Evolutionary conservation across 495 filamentous ascomycete genomes (phyloP), one percentile per base, ranked within the genome.

Genomic region (Cairneyella variabilis): DNA sequence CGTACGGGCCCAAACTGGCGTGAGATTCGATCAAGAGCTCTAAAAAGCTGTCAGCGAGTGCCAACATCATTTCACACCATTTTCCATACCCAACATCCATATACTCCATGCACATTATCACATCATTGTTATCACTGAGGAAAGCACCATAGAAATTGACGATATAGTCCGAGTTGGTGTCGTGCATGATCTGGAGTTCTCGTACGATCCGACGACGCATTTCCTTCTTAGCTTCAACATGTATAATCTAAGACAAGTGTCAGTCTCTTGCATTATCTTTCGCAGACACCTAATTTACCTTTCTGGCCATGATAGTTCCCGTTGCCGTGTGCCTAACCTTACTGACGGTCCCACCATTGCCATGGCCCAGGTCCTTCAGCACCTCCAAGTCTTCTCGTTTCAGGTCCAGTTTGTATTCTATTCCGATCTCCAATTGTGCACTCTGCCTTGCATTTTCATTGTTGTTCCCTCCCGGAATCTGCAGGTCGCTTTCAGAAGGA

Each of bases 71-170:
- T 42, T 28, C 23, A 45, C 1, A 28, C n/a, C 12, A 16, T 25
- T 20, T 53, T 25, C 71, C 83, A 67, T 80, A 98, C 93, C 95
- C 95, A 70, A 90, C 89, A 74, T 98, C 93, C 91, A 96, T 96
- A 64, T 98, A 97, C 67, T 98, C 93, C 93, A 98, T 98, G 67
- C 93, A 98, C 86, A 98, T 86, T 54, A 97, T 90, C 55, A 98
- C 95, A 71, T 97, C 93, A 57, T 93, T 88, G 40, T 85, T 86
- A 60, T 96, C 90, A 61, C 96, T 96, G 53, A 97, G 79, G 70
- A 97, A 97, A 20, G 93, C 93, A 42, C 93, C 93, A 62, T 97
- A 97, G 69, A 97, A 97, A 12, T 84, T 95, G 21, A 98, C 93
- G 61, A 98, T 97, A 65, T 91, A 90, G 36, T 91, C 88, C 7